Evolutionary conservation across 1,284 basidiomycete genomes (phyloP).

Genomic region (Erythrobasidium hasegawianum): DNA sequence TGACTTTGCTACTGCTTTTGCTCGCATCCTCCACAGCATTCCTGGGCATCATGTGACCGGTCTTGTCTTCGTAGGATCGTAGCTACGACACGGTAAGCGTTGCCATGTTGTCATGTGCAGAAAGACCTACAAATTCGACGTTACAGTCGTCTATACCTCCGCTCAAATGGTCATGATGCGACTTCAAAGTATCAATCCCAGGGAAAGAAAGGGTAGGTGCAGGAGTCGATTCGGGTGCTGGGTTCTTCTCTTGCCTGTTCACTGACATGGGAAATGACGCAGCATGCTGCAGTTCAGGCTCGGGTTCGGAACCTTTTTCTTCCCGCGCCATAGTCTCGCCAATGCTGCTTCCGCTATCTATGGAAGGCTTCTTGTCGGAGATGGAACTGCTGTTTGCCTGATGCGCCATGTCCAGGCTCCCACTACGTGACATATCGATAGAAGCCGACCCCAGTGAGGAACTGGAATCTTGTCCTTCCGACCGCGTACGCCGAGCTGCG

Average conservation of each 20-base stretch:
- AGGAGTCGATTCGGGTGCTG: not conserved
- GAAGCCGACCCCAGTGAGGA: not conserved
- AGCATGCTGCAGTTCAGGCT: not conserved
- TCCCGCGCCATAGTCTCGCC: not conserved
- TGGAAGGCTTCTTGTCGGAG: not conserved
- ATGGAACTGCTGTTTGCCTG: not conserved
- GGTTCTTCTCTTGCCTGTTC: not conserved
- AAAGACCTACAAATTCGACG: constrained; percentile 16
- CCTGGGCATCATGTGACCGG: constrained; percentile 28
- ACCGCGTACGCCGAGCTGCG: constrained; percentile 26
- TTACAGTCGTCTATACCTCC: constrained; percentile 26
- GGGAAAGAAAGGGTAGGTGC: constrained; percentile 5
- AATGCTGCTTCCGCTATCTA: not conserved
- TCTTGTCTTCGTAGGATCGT: constrained; percentile 26
- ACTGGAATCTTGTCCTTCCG: constrained; percentile 11
- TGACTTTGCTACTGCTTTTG: not conserved
- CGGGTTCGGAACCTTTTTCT: not conserved
- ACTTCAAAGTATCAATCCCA: constrained; percentile 6
- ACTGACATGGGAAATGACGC: not conserved
- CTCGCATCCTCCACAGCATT: constrained; percentile 13
- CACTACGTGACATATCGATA: constrained; percentile 24
- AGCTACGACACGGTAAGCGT: too few relatives aligned
- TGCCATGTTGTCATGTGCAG: too few relatives aligned
- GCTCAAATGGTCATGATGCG: constrained; percentile 25
- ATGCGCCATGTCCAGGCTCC: constrained; percentile 9